Evolutionary conservation across 1,139 yeast species (phyloP).

Genomic region (Blastobotrys serpentis): DNA sequence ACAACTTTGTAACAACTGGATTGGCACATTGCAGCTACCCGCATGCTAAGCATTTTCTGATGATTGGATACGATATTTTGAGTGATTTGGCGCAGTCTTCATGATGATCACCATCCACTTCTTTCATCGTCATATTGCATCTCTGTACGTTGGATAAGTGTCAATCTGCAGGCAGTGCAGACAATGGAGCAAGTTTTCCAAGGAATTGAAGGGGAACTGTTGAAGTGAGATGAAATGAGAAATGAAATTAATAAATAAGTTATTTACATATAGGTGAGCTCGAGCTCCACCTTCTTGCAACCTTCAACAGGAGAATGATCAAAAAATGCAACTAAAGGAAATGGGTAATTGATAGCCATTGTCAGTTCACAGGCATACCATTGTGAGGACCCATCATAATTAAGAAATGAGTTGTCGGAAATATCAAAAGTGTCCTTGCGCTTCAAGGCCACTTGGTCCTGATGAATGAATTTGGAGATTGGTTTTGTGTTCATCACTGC

Average conservation of each 20-base stretch:
- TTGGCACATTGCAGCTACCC: no score
- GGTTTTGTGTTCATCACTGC: conserved; percentile 5
- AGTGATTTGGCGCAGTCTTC: no score
- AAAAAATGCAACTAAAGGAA: conserved; percentile 4
- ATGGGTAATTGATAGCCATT: conserved; percentile 4
- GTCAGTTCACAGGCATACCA: conserved; percentile 7
- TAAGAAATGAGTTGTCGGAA: background rate
- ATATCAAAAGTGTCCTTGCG: background rate
- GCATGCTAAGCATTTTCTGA: no score
- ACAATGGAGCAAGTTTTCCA: no score
- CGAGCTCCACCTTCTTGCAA: conserved; percentile 3
- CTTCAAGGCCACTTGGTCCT: background rate
- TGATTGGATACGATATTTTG: no score
- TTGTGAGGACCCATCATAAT: background rate
- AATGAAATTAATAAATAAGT: conserved; percentile 1
- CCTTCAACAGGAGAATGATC: background rate
- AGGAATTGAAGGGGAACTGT: no score
- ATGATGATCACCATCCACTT: no score
- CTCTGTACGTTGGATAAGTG: no score
- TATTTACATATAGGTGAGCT: conserved; percentile 3
- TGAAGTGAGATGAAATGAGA: background rate
- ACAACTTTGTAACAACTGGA: no score
- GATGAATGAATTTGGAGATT: background rate
- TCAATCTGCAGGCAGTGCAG: no score
- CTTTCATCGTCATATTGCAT: no score